Evolutionary conservation across 1,284 basidiomycete species (phyloP), one percentile per base, ranked within the genome.

Genomic region (Apiotrichum sp.): DNA sequence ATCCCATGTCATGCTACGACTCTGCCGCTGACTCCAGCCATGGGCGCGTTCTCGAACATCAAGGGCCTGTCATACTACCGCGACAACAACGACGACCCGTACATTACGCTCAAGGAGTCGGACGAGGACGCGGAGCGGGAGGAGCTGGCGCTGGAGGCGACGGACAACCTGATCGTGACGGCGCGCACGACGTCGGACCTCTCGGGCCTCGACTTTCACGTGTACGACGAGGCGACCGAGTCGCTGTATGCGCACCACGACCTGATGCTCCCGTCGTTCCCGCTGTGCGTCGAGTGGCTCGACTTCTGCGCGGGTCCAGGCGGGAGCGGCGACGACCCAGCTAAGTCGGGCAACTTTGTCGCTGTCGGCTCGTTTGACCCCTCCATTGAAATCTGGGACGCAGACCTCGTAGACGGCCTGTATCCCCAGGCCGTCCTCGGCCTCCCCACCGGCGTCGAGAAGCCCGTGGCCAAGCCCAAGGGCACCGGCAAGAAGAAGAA

Each of bases 211-310:
- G 96, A 98, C 75, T 82, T 96, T 62, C 93, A 93, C 77, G 86
- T 96, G 62, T 96, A 95, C 77, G 91, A 95, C 74, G 92, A 96
- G 68, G 80, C 84, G 0, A 81, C 90, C 78, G 91, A 95, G 72
- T 93, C 92, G 70, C 83, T 98, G 35, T 98, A 95, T 73, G 89
- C 90, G 33, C 96, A 98, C 73, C 96, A 99, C 78, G 96, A 99
- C 75, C 83, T 98, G 68, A 90, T 99, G 85, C 84, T 99, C 14
- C 95, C 95, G 56, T 89, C 91, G 58, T 96, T 98, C 78, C 96
- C 96, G 3, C 86, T 99, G 57, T 98, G 95, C 68, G 86, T 99
- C 57, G 96, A 98, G 81, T 99, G 96, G 96, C 86, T 98, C 62
- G 91, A 98, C 76, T 98, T 93, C 73, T 82, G 86, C 10, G 29